Conservation (phyloP, 2,329 filamentous ascomycete species). For the Aaosphaeria arxii region DNA sequence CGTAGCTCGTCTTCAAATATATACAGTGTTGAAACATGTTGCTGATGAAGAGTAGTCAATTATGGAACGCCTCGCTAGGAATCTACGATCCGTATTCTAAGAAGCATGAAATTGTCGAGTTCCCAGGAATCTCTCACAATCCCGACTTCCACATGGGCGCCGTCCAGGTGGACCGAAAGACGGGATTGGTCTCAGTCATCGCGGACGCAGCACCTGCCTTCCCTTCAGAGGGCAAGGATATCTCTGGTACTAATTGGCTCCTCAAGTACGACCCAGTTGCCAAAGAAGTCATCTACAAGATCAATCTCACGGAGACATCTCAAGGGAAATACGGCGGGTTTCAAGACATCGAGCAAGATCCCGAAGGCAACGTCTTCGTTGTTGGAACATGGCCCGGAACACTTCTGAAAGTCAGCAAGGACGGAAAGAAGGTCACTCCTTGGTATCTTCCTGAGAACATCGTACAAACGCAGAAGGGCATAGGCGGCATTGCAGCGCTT, state of each 20-base stretch:
- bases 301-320: constrained; percentile 13
- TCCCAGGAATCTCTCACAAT: constrained; percentile 12
- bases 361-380: constrained; percentile 13
- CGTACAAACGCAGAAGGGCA: constrained; percentile 8
- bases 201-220: constrained; percentile 9
- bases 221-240: constrained; percentile 9
- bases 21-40: not conserved
- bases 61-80: constrained; percentile 17
- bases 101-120: constrained; percentile 8
- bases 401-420: constrained; percentile 7
- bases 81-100: constrained; percentile 15
- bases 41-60: constrained; percentile 4
- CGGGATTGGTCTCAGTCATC: constrained; percentile 10
- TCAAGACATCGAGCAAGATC: constrained; percentile 16
- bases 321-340: constrained; percentile 13
- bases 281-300: constrained; percentile 8
- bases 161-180: constrained; percentile 7
- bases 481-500: constrained; percentile 11
- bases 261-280: constrained; percentile 8
- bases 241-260: constrained; percentile 15
- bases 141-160: constrained; percentile 13
- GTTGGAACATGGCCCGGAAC: constrained; percentile 13
- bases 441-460: constrained; percentile 11
- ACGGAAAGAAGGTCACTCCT: constrained; percentile 9
- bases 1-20: not conserved